Evolutionary conservation across 345 rosid genomes (phyloP).

Genomic region (Microcos paniculata): DNA sequence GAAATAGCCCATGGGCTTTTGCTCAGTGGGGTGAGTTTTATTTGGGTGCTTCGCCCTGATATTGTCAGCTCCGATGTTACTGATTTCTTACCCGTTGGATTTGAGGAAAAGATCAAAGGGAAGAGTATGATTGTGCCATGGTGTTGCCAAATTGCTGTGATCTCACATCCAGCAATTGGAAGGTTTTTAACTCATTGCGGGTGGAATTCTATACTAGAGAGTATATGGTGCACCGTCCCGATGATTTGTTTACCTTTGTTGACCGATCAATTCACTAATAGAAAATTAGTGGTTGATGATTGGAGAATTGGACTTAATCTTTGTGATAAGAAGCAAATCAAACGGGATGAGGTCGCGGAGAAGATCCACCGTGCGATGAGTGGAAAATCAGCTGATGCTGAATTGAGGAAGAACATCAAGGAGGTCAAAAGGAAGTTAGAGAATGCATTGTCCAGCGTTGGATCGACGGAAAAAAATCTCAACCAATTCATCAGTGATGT

Average conservation of each 20-base stretch:
- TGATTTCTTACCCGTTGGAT: conserved; percentile 52
- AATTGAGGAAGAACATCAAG: conserved; percentile 34
- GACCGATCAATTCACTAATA: conserved; percentile 80
- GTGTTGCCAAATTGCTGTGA: conserved; percentile 61
- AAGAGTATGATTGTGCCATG: conserved; percentile 61
- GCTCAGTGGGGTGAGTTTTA: conserved; percentile 47
- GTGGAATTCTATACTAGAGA: conserved; percentile 78
- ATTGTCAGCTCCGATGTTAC: conserved; percentile 59
- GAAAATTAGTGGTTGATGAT: conserved; percentile 78
- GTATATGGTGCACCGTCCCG: conserved; percentile 73
- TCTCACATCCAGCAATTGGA: conserved; percentile 63
- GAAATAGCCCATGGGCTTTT: conserved; percentile 68
- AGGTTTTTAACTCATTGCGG: conserved; percentile 85
- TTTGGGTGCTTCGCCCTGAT: conserved; percentile 83
- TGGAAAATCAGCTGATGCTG: conserved; percentile 38
- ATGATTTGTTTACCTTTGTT: conserved; percentile 62
- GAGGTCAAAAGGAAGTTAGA: conserved; percentile 42
- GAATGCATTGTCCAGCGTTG: conserved; percentile 37
- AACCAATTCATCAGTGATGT: conserved; percentile 43
- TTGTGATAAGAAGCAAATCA: conserved; percentile 26
- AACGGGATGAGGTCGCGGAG: conserved; percentile 35
- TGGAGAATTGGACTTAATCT: conserved; percentile 77
- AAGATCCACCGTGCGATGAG: conserved; percentile 51
- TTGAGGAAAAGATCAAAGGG: conserved; percentile 37
- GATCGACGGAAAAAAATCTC: conserved; percentile 51